Evolutionary conservation across 2,329 filamentous ascomycete species (phyloP).

Genomic region (Ascochyta viciae-villosae): DNA sequence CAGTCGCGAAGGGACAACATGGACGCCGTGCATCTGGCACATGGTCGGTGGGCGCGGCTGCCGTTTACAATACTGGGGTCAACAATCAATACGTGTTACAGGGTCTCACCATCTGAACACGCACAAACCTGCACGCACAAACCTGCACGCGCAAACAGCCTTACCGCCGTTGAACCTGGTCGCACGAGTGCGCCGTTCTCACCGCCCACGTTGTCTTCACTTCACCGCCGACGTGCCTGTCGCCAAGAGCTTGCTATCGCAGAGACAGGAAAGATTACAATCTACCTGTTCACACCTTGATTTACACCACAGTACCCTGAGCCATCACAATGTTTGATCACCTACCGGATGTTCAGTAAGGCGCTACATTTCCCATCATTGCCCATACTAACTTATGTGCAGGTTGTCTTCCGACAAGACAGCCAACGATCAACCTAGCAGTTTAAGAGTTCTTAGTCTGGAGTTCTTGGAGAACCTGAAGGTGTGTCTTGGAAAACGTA

Average conservation of each 20-base stretch:
- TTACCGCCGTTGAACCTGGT: background rate
- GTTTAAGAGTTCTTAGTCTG: slow-evolving; percentile 13
- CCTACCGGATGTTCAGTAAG: slow-evolving; percentile 1
- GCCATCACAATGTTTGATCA: no score
- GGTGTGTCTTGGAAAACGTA: slow-evolving; percentile 14
- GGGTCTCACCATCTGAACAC: slow-evolving; percentile 1
- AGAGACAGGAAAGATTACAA: background rate
- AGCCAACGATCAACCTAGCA: background rate
- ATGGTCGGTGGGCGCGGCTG: background rate
- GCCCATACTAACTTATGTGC: slow-evolving; percentile 1
- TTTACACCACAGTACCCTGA: background rate
- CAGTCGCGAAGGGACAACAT: background rate
- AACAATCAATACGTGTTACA: slow-evolving; percentile 10
- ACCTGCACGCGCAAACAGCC: slow-evolving; percentile 1
- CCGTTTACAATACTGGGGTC: background rate
- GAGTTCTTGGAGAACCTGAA: slow-evolving; percentile 30
- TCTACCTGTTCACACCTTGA: background rate
- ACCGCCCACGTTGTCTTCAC: slow-evolving; percentile 8
- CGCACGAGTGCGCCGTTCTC: background rate
- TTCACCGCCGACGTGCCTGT: slow-evolving; percentile 5
- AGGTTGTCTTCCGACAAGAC: slow-evolving; percentile 10
- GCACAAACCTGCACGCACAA: background rate
- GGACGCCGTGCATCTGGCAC: background rate
- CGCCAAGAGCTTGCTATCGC: slow-evolving; percentile 1
- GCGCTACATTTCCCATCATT: no score